A percentile compares a stretch with the other conserved stretches of the same genome.
Evolutionary conservation across 805 yeast species (phyloP).

Genomic region (Kluyveromyces wickerhamii): DNA sequence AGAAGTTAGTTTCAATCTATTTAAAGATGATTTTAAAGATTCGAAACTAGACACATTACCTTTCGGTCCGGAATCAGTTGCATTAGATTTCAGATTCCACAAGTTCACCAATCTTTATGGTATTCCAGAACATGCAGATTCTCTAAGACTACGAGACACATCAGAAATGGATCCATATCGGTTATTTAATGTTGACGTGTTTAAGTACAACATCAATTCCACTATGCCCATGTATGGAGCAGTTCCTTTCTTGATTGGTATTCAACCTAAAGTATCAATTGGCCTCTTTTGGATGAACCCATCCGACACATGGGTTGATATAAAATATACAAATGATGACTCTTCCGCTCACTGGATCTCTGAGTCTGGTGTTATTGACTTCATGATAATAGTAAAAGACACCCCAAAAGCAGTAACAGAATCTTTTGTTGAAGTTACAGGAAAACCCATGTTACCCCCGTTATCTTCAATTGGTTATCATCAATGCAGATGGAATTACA

Average conservation of each 20-base stretch:
- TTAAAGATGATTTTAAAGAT: conserved; percentile 64
- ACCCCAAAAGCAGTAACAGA: conserved; percentile 48
- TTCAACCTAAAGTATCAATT: conserved; percentile 45
- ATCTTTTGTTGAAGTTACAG: conserved; percentile 64
- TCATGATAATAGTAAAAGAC: conserved; percentile 50
- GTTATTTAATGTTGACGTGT: conserved; percentile 86
- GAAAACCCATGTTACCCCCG: conserved; percentile 66
- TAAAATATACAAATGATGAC: conserved; percentile 27
- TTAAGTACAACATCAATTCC: conserved; percentile 81
- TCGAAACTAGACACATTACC: conserved; percentile 57
- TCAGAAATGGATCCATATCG: conserved; percentile 63
- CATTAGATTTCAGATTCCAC: conserved; percentile 60
- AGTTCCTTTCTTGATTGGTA: conserved; percentile 79
- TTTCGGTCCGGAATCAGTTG: conserved; percentile 86
- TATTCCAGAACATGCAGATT: conserved; percentile 94
- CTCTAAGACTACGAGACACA: conserved; percentile 68
- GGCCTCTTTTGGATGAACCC: conserved; percentile 90
- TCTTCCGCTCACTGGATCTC: conserved; percentile 82
- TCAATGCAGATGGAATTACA: conserved; percentile 97
- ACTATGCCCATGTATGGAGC: conserved; percentile 92
- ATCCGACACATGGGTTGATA: conserved; percentile 87
- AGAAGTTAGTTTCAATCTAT: conserved; percentile 61
- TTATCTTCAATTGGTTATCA: conserved; percentile 81
- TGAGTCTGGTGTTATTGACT: conserved; percentile 78
- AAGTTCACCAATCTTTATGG: conserved; percentile 70